phyloP scores from a whole-genome alignment of 1,284 basidiomycete genomes.

The Austroboletus novae-zelandiae region DNA sequence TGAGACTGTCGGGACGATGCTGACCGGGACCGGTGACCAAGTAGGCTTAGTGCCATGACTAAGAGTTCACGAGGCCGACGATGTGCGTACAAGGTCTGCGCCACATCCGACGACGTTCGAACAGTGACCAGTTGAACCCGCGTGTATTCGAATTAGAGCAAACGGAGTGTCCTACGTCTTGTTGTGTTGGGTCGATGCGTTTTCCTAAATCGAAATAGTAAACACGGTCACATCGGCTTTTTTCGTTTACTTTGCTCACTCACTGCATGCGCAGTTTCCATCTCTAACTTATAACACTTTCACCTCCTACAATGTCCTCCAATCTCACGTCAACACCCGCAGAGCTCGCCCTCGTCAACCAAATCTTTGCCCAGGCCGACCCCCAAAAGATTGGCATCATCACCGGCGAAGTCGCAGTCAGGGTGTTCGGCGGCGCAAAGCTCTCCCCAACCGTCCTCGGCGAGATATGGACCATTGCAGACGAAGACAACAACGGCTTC shows the following conservation, averaged over 20 bases:
- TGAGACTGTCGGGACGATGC: no score
- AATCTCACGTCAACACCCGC: conserved; percentile 63
- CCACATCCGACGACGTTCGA: no score
- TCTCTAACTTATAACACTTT: conserved; percentile 21
- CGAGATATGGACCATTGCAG: conserved; percentile 92
- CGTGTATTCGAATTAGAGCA: no score
- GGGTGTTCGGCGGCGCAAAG: conserved; percentile 76
- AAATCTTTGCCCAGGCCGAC: conserved; percentile 70
- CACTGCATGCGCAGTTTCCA: conserved; percentile 21
- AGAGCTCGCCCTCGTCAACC: conserved; percentile 65
- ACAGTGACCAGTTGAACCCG: no score
- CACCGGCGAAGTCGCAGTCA: conserved; percentile 83
- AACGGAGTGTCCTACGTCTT: no score
- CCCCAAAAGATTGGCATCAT: conserved; percentile 77
- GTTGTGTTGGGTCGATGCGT: no score
- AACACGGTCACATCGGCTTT: neutral
- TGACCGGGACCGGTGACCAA: no score
- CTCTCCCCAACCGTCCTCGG: conserved; percentile 79
- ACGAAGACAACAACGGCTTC: conserved; percentile 91
- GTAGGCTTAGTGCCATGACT: no score
- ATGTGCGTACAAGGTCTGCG: no score
- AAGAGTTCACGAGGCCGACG: no score
- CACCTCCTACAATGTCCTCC: conserved; percentile 48
- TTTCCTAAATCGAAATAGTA: no score
- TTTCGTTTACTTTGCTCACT: neutral